Base-by-base conservation (phyloP, 305 asterid genomes). In the Fraxinus velutina region DNA sequence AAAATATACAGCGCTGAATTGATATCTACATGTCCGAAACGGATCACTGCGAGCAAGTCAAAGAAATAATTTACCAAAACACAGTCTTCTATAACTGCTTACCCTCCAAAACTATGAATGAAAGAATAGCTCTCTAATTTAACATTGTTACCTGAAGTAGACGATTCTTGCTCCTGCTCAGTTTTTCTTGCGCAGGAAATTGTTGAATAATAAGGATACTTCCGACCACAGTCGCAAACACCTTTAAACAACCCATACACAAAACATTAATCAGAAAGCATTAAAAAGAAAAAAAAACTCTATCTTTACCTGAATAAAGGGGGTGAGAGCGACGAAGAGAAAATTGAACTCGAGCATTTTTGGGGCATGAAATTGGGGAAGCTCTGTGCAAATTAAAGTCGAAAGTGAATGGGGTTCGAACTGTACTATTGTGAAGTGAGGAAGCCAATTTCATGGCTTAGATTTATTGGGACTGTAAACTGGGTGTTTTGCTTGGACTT, bases 381-480 rank as follows among this genome's bases (percentile, higher is more conserved):
- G 89, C 81, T 82, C 82, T 85, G 15, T 86, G 82, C 85, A 81
- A 80, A 64, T 83, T 88, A 44, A 79, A 79, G 62, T 82, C 83
- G 82, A 73, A 76, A 52, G 71, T 87, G 33, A 78, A 44, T 70
- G 92, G 91, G 36, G 71, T 33, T 57, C 79, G 89, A 77, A 85
- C 78, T 50, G 84, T 76, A 78, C 57, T 86, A 82, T 85, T 75
- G 82, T 86, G 89, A 64, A 87, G 57, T 22, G 83, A 44, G 22
- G 94, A 84, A 60, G 90, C 88, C 87, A 91, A 70, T 71, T 83
- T 88, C 97, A 92, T 90, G 87, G 90, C 88, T 88, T 78, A 15
- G 42, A 30, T 29, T 30, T 30, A 4, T 1, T 70, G 39, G 37
- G 36, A 30, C 12, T 29, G 75, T 70, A 30, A 70, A 5, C 24